Evolutionary conservation across 192 early-diverging fungal genomes (phyloP).

Genomic region (Linderina pennispora): DNA sequence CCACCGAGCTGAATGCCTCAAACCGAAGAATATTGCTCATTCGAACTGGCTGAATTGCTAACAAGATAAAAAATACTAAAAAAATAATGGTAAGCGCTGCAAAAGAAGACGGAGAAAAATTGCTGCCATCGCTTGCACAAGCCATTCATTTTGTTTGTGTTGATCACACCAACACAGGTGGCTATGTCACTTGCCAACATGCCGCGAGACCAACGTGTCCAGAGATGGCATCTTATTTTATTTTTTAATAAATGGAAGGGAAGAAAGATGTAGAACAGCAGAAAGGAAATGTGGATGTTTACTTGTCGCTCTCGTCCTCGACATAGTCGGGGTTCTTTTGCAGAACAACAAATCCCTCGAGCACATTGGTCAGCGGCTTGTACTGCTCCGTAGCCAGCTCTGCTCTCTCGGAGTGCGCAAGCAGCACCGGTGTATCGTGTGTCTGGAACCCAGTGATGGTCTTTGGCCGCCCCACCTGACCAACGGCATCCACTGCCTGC

Average conservation of each 20-base stretch:
- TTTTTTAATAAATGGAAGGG: background rate
- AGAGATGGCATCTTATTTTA: no score
- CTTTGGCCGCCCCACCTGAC: conserved; percentile 97
- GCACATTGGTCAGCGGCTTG: conserved; percentile 69
- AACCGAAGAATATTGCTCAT: conserved; percentile 66
- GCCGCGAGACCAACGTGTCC: no score
- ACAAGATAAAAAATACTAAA: background rate
- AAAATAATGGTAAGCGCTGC: background rate
- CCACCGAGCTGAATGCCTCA: conserved; percentile 73
- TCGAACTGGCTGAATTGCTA: background rate
- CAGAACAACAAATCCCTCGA: conserved; percentile 96
- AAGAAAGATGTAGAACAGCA: background rate
- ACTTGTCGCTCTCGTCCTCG: conserved; percentile 51
- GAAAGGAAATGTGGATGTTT: no score
- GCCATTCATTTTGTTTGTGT: no score
- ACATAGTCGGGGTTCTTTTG: conserved; percentile 89
- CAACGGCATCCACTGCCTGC: conserved; percentile 98
- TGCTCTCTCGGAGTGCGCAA: conserved; percentile 94
- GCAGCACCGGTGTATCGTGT: conserved; percentile 92
- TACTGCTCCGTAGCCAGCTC: conserved; percentile 98
- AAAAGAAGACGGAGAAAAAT: background rate
- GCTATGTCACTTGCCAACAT: no score
- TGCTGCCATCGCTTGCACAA: no score
- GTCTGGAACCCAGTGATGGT: conserved; percentile 99
- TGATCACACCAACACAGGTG: no score